Base-by-base conservation (phyloP, 768 basidiomycete genomes). In the Polyporus arcularius region DNA sequence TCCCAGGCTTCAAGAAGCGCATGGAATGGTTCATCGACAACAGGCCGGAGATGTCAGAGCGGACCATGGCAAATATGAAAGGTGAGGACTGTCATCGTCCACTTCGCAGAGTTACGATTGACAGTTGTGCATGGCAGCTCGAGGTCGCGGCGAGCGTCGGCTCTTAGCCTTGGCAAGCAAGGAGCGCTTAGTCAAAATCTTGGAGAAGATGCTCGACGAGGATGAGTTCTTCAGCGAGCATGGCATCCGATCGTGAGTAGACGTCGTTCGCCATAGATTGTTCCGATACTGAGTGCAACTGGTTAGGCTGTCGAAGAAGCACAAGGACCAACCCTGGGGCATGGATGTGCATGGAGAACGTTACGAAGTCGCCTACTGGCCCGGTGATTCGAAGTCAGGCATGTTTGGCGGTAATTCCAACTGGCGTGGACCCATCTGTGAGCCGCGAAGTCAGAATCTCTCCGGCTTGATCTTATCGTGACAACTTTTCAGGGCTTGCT, bases 341-440 rank as follows among this genome's bases (percentile, higher is more conserved):
- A 97, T 98, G 84, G 80, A 93, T 62, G 96, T 97, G 50, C 86
- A 97, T 62, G 96, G 94, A 15, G 85, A 98, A 67, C 83, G 88
- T 43, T 92, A 97, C 71, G 92, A 94, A 69, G 93, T 98, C 32
- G 84, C 85, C 38, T 99, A 98, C 75, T 98, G 97, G 97, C 96
- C 97, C 1, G 97, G 96, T 9, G 97, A 99, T 72, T 98, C 96
- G 2, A 85, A 84, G 67, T 95, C 93, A 11, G 96, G 95, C 49
- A 99, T 99, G 96, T 96, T 97, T 74, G 94, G 95, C 54, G 94
- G 93, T n/a, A 96, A 95, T 71, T 95, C 93, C n/a, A 96, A 95
- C 66, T 96, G 94, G 94, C 80, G 94, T 72, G 94, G 94, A n/a
- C 90, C 90, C 4, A 90, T 92, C 58, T 92, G 90, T 90, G 66